Evolutionary conservation across 2,329 filamentous ascomycete species (phyloP), one percentile per base, ranked within the genome.

Genomic region (Aspergillus vadensis): DNA sequence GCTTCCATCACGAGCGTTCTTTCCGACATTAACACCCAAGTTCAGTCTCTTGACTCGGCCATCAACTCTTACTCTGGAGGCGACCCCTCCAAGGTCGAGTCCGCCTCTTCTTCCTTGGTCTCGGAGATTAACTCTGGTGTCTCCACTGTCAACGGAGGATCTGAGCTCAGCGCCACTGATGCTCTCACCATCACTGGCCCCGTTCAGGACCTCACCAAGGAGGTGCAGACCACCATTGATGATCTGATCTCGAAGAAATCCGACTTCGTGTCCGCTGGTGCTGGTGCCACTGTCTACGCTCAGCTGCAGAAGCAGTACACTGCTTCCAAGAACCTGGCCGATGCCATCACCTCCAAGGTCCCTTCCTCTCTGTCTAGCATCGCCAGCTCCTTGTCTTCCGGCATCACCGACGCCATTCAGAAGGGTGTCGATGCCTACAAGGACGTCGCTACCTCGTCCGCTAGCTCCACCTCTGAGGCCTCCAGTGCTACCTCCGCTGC

Each of bases 341-440:
- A 63, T 10, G 70, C 71, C 63, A 70, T 76, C 59, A 63, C 63
- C 57, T 49, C 56, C 63, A 76, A 76, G 71, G 71, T 74, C 25
- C 72, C 73, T 43, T 27, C 58, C 2, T 59, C 58, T 17, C 64
- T 74, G 9, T 17, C 61, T 10, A 56, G 61, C 15, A 60, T 74
- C 51, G 72, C 73, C 48, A 25, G 52, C 17, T 15, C 64, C 7
- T 72, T 75, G 57, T 60, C 70, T 36, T 50, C 67, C 23, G 72
- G 72, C 56, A 71, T 76, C 62, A 68, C 68, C 63, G 61, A 61
- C 25, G 70, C 70, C 51, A 72, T 76, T 63, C 67, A 75, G 67
- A 67, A 66, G 58, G 73, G 73, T 59, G 55, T 74, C 41, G 65
- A 70, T 52, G 68, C 62, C 53, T 74, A 68, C 64, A 51, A 62